Conservation (phyloP, 768 basidiomycete genomes). For the Amanita muscaria region DNA sequence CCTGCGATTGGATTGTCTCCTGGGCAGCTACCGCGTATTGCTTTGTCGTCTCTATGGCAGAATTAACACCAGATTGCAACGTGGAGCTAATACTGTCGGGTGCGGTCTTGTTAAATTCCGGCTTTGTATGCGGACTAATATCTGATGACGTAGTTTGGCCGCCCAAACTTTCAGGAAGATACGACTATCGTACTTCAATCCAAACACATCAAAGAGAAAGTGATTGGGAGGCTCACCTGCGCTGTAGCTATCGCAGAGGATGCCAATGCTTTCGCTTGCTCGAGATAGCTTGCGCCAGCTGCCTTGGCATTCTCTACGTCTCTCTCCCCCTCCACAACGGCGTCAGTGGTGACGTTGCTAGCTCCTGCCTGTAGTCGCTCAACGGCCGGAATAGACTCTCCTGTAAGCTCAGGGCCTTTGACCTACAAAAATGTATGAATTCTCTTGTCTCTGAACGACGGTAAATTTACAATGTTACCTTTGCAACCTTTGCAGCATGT, state of each 20-base stretch:
- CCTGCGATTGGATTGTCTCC: constrained; percentile 29
- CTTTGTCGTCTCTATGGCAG: constrained; percentile 1
- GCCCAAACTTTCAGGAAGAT: constrained; percentile 12
- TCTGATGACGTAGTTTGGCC: neutral
- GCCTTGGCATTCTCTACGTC: constrained; percentile 40
- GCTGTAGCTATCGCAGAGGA: constrained; percentile 35
- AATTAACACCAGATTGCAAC: constrained; percentile 4
- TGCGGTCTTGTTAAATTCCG: neutral
- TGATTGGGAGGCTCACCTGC: too few relatives aligned
- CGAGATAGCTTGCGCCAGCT: constrained; percentile 39
- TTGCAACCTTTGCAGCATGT: constrained; percentile 44
- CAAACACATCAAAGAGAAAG: too few relatives aligned
- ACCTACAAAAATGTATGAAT: constrained; percentile 23
- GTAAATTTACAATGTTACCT: constrained; percentile 32
- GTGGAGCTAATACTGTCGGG: neutral
- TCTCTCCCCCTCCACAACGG: constrained; percentile 45
- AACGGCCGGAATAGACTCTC: constrained; percentile 20
- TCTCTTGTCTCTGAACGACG: neutral
- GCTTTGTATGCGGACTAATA: neutral
- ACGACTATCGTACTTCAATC: too few relatives aligned
- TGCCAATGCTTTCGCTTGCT: constrained; percentile 45
- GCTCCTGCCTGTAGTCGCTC: constrained; percentile 29
- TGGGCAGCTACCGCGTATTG: constrained; percentile 22
- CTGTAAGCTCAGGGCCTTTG: constrained; percentile 20
- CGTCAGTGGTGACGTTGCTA: constrained; percentile 32